Evolutionary conservation across 768 basidiomycete genomes (phyloP).

Genomic region (Lactarius tabidus): DNA sequence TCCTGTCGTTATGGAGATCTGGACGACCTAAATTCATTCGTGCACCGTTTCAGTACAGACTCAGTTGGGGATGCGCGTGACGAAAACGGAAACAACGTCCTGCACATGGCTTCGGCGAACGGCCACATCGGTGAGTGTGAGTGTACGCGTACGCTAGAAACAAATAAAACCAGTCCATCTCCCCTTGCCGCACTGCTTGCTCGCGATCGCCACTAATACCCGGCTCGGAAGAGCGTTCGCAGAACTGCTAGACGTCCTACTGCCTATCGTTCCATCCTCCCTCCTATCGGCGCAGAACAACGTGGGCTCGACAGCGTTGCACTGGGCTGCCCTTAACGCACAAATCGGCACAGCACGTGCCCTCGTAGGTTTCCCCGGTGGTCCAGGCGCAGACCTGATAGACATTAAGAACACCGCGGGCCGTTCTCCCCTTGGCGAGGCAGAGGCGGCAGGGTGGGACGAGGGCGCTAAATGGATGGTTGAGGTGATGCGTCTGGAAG

Average conservation of each 20-base stretch:
- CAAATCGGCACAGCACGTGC: slow-evolving; percentile 61
- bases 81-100: slow-evolving; percentile 69
- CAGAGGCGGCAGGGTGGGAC: slow-evolving; percentile 74
- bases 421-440: slow-evolving; percentile 74
- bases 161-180: no score
- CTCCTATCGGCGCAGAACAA: slow-evolving; percentile 61
- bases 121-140: slow-evolving; percentile 85
- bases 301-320: slow-evolving; percentile 77
- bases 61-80: slow-evolving; percentile 54
- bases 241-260: slow-evolving; percentile 76
- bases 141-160: no score
- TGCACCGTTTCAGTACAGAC: slow-evolving; percentile 51
- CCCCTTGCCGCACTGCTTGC: not conserved
- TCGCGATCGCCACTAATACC: not conserved
- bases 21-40: slow-evolving; percentile 67
- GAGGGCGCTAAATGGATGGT: slow-evolving; percentile 84
- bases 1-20: slow-evolving; percentile 87
- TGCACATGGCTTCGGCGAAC: slow-evolving; percentile 89
- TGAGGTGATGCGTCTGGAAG: slow-evolving; percentile 71
- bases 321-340: slow-evolving; percentile 87
- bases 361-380: slow-evolving; percentile 52
- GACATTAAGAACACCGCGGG: slow-evolving; percentile 74
- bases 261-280: slow-evolving; percentile 52
- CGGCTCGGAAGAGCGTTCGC: slow-evolving; percentile 39
- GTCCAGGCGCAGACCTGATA: slow-evolving; percentile 64